Conservation (phyloP, 768 basidiomycete genomes). For the Strobilomyces confusus region DNA sequence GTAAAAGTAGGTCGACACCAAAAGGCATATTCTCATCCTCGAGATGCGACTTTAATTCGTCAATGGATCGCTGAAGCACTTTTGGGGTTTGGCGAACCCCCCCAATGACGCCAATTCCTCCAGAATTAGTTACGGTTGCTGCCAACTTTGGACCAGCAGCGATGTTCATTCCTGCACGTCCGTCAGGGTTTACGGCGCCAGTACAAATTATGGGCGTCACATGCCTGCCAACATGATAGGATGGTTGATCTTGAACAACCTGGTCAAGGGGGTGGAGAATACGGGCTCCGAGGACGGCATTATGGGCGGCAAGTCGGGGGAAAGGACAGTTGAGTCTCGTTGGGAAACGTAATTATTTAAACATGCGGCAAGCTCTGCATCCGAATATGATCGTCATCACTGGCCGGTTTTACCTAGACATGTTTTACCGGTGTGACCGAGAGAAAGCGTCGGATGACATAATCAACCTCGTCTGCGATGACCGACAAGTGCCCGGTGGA, state of each 20-base stretch:
- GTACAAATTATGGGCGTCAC: conserved; percentile 3
- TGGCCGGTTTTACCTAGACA: not conserved
- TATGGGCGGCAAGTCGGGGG: conserved; percentile 8
- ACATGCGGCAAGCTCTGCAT: not conserved
- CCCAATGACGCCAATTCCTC: conserved; percentile 85
- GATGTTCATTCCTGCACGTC: conserved; percentile 59
- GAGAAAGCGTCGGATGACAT: conserved; percentile 9
- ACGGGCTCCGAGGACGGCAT: conserved; percentile 68
- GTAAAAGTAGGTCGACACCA: conserved; percentile 80
- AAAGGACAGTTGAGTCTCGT: not conserved
- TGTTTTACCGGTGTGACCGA: no score
- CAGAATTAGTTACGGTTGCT: conserved; percentile 89
- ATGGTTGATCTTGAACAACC: conserved; percentile 73
- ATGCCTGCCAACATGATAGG: conserved; percentile 79
- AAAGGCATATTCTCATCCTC: conserved; percentile 74
- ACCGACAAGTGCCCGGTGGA: conserved; percentile 48
- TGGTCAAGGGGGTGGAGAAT: conserved; percentile 71
- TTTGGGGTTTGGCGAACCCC: conserved; percentile 73
- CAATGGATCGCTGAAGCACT: conserved; percentile 60
- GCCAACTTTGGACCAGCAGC: conserved; percentile 83
- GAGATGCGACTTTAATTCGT: conserved; percentile 70
- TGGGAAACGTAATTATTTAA: not conserved
- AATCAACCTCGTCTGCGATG: conserved; percentile 17
- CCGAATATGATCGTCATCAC: no score
- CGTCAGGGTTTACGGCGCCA: not conserved